Evolutionary conservation across 1,284 basidiomycete species (phyloP), one percentile per base, ranked within the genome.

Genomic region (Ganoderma boninense): DNA sequence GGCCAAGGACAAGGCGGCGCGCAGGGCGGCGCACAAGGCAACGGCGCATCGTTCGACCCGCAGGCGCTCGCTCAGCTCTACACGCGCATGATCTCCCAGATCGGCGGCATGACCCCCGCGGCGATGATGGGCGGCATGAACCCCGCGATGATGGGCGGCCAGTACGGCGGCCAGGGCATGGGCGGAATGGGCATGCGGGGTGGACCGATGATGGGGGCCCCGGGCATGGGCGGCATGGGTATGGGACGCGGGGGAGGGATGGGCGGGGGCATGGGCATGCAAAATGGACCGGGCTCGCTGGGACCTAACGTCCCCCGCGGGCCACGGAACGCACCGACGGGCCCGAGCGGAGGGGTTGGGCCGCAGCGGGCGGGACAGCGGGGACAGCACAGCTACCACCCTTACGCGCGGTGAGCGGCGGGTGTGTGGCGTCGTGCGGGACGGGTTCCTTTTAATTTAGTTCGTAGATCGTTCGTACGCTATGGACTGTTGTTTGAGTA

Each of bases 71-170:
- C 93, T 0, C 86, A 90, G 44, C 86, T 95, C 26, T 95, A 95
- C 79, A 93, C 92, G 2, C 89, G 94, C 69, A 95, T 95, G 92
- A 92, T 94, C 84, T 89, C 92, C 76, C 81, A 85, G 79, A 93
- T 94, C 87, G 86, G 89, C 2, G 85, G 85, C 63, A 87, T 87
- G 76, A 86, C 83, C 56, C 82, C 23, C 23, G 49, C 49, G 23
- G 49, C 82, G 4, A 86, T 87, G 84, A 84, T 83, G 80, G 86
- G 76, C 57, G 79, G 84, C 40, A 86, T 87, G 77, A 84, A 82
- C 44, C 80, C 82, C 18, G 43, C 68, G 63, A 73, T 73, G 72
- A 74, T 74, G 73, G 67, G 67, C 57, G 71, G 76, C 18, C 81
- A 57, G 54, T 57, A 57, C 29, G 54, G 79, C 44, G 81, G 81